Evolutionary conservation across 2,329 filamentous ascomycete genomes (phyloP), one percentile per base, ranked within the genome.

Genomic region (Colletotrichum sp.): DNA sequence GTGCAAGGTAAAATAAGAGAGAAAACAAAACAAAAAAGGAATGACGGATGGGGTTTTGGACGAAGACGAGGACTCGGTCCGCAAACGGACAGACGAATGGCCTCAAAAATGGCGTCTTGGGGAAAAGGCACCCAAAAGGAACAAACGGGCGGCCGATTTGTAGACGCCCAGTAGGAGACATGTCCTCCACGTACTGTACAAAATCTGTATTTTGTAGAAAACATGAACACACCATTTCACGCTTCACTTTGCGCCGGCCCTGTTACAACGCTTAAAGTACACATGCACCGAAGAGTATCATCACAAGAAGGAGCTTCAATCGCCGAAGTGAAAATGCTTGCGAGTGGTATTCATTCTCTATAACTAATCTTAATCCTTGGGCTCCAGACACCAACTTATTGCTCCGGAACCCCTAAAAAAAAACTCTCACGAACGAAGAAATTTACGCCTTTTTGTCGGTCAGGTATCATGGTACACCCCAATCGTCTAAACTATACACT

Each of bases 1-100:
- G 95, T 72, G 92, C 94, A 21, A 88, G 86, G 80, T 89, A 81
- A 86, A 70, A 39, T 15, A 64, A n/a, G 44, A 16, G 5, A 24
- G 16, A 9, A 44, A 8, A 12, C 9, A 13, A 52, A 52, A 21
- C 9, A 21, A 16, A 65, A 13, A 21, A 8, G 18, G 18, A 18
- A 34, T 9, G 13, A 32, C 7, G 52, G 49, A 57, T 24, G 26
- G 13, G 32, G 24, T 39, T 21, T 52, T 30, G 24, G 16, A 30
- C 16, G 64, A 62, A 26, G 24, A 21, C 18, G n/a, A 30, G 21
- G 12, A 32, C 5, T 10, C n/a, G 44, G 49, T 63, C 28, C 30
- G 21, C 39, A 62, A 55, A 18, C 36, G 34, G 57, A 55, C 8
- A 44, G 39, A 21, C 8, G 8, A n/a, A 57, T 34, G 68, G 34